phyloP scores from a whole-genome alignment of 805 yeast species.

The Candida peoriensis region DNA sequence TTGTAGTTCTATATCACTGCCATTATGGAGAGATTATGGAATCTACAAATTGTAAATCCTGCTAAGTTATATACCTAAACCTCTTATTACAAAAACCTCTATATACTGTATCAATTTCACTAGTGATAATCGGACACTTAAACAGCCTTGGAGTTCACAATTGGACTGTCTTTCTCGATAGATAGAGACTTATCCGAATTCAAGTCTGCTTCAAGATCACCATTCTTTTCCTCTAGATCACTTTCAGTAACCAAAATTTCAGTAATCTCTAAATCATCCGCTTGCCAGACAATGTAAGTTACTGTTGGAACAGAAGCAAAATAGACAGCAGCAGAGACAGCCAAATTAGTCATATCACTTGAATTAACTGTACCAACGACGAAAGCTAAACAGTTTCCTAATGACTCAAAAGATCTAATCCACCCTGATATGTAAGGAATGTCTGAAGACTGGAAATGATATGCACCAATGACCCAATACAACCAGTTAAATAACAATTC shows the following conservation, averaged over 20 bases:
- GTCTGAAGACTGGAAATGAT: slow-evolving; percentile 16
- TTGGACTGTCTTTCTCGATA: too few species aligned
- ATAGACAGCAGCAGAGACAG: slow-evolving; percentile 23
- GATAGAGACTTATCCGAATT: too few species aligned
- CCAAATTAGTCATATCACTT: slow-evolving; percentile 22
- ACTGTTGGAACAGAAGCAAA: slow-evolving; percentile 13
- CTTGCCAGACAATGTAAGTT: slow-evolving; percentile 6
- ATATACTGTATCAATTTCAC: too few species aligned
- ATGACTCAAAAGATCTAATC: slow-evolving; percentile 21
- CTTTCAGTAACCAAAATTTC: neutral
- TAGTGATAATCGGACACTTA: too few species aligned
- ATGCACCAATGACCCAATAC: slow-evolving; percentile 23
- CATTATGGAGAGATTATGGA: too few species aligned
- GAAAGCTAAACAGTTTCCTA: slow-evolving; percentile 19
- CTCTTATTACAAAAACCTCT: too few species aligned
- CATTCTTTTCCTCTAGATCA: slow-evolving; percentile 1
- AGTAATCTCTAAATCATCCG: slow-evolving; percentile 21
- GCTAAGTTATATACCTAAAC: too few species aligned
- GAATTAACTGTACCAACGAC: slow-evolving; percentile 22
- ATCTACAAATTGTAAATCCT: too few species aligned
- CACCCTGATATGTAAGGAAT: slow-evolving; percentile 18
- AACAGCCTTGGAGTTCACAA: too few species aligned
- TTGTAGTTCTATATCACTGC: too few species aligned
- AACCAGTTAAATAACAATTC: slow-evolving; percentile 24
- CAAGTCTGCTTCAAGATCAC: too few species aligned